Evolutionary conservation across 306 rosid genomes (phyloP).

Genomic region (Malus fusca): DNA sequence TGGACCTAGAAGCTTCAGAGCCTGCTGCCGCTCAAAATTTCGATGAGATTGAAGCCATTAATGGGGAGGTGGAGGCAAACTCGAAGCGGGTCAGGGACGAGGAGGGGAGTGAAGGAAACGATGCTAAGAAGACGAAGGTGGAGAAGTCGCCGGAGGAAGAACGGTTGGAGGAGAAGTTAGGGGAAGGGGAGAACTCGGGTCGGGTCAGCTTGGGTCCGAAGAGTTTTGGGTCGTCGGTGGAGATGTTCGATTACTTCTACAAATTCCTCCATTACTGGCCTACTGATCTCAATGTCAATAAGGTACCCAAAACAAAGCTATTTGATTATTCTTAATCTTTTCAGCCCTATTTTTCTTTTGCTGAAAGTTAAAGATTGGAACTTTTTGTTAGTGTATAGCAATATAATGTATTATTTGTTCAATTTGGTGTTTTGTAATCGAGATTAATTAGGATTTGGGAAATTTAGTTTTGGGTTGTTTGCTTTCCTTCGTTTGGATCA

Average conservation of each 20-base stretch:
- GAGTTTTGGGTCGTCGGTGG: conserved; percentile 41
- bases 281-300: conserved; percentile 47
- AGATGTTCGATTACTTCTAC: conserved; percentile 60
- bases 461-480: neutral
- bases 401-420: neutral
- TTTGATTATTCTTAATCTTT: neutral
- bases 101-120: neutral
- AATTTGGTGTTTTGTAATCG: neutral
- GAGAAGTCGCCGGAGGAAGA: conserved; percentile 38
- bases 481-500: neutral
- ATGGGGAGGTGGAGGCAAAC: conserved; percentile 13
- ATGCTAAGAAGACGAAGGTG: conserved; percentile 22
- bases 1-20: conserved; percentile 25
- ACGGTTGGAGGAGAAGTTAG: conserved; percentile 28
- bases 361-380: neutral
- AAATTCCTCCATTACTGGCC: conserved; percentile 68
- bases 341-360: neutral
- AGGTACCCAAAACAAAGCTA: conserved; percentile 31
- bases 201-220: conserved; percentile 38
- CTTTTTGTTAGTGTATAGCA: neutral
- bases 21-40: neutral
- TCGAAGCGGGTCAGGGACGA: conserved; percentile 34
- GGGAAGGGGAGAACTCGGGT: conserved; percentile 16
- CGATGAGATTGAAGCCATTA: neutral
- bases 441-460: neutral